A percentile compares a stretch with the other conserved stretches of the same genome.
These are phyloP conservation scores for Paralagenidium karlingii DNA, from an alignment of 352 stramenopile species.

Conservation along the genomic window DNA sequence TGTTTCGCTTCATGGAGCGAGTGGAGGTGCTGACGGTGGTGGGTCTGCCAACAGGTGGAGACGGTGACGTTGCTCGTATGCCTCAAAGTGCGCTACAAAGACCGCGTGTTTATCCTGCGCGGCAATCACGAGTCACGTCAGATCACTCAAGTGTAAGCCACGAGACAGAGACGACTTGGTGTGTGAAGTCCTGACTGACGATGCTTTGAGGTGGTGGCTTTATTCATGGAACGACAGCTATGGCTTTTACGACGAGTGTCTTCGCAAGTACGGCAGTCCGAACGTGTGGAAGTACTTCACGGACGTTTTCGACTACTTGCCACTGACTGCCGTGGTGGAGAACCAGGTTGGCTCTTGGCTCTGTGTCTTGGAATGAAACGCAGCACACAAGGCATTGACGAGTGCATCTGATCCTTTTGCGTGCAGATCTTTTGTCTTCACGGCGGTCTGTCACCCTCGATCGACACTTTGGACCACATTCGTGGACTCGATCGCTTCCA, in stretches of 20 bases:
- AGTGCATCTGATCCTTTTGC: slow-evolving; percentile 24
- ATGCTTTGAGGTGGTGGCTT: neutral
- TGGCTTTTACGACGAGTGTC: slow-evolving; percentile 98
- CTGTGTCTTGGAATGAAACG: neutral
- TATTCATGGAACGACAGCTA: too few species aligned
- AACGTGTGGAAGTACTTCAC: slow-evolving; percentile 71
- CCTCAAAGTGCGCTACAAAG: slow-evolving; percentile 91
- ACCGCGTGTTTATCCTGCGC: slow-evolving; percentile 83
- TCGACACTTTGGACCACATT: slow-evolving; percentile 91
- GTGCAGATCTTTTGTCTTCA: slow-evolving; percentile 71
- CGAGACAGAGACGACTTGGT: too few species aligned
- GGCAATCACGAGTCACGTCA: slow-evolving; percentile 95
- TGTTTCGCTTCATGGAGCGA: too few species aligned
- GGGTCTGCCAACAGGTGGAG: too few species aligned
- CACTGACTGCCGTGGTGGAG: slow-evolving; percentile 91
- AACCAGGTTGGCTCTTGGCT: too few species aligned
- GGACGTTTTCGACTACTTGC: slow-evolving; percentile 93
- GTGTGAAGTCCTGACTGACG: neutral
- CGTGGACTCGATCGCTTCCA: slow-evolving; percentile 89
- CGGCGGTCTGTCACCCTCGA: slow-evolving; percentile 77
- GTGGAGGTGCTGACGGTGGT: too few species aligned
- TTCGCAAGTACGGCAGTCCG: slow-evolving; percentile 95
- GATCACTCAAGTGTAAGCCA: slow-evolving; percentile 83
- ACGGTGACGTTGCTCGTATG: slow-evolving; percentile 86
- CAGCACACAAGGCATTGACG: too few species aligned